Evolutionary conservation across 768 basidiomycete species (phyloP).

Genomic region (Tulasnella sp.): DNA sequence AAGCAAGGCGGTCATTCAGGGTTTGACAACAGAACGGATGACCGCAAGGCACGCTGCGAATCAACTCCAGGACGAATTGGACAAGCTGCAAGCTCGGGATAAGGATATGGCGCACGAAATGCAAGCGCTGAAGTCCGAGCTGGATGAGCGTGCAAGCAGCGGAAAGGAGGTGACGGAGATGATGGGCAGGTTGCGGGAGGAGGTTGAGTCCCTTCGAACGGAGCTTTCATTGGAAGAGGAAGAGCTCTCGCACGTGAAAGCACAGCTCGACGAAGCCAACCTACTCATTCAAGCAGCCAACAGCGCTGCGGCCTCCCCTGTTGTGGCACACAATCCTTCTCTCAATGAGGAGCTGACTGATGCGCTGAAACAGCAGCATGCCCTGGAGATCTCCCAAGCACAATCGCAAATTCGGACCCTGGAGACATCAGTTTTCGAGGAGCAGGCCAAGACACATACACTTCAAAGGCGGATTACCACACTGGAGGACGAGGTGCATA

Average conservation of each 20-base stretch:
- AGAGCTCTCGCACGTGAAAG: conserved; percentile 51
- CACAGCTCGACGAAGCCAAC: conserved; percentile 23
- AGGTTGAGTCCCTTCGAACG: conserved; percentile 56
- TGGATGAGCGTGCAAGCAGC: conserved; percentile 36
- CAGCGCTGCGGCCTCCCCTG: conserved; percentile 26
- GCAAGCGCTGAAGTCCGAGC: conserved; percentile 39
- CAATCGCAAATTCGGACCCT: conserved; percentile 70
- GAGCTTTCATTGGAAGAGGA: conserved; percentile 54
- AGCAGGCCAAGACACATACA: conserved; percentile 55
- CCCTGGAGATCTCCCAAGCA: conserved; percentile 67
- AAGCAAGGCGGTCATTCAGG: conserved; percentile 41
- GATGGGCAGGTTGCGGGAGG: conserved; percentile 52
- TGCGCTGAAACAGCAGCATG: conserved; percentile 61
- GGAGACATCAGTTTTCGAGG: conserved; percentile 62
- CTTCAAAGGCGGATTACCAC: conserved; percentile 55
- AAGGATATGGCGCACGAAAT: conserved; percentile 35
- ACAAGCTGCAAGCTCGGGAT: conserved; percentile 34
- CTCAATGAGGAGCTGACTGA: conserved; percentile 67
- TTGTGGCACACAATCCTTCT: conserved; percentile 26
- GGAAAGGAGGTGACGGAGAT: conserved; percentile 55
- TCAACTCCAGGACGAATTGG: conserved; percentile 48
- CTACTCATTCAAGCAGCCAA: conserved; percentile 26
- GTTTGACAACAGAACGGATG: conserved; percentile 56
- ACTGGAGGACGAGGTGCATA: conserved; percentile 56
- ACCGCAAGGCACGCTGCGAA: conserved; percentile 46